Evolutionary conservation across 2,329 filamentous ascomycete genomes (phyloP), one percentile per base, ranked within the genome.

Genomic region (Xylariales sp.): DNA sequence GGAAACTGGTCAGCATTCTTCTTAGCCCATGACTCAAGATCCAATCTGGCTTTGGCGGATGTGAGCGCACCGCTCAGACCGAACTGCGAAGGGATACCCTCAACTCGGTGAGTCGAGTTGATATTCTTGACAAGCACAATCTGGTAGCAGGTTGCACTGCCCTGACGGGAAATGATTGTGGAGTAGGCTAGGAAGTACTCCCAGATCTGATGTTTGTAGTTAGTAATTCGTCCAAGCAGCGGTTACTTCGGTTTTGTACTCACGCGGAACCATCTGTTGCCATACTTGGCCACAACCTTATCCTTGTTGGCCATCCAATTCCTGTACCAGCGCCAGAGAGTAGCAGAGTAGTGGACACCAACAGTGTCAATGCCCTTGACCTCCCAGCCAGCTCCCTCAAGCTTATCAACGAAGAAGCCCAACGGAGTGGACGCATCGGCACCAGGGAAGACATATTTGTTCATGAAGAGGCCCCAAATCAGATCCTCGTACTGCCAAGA

Each of bases 401-500:
- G 78, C 59, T 81, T 81, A 63, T 88, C 81, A 52, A 95, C 73
- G 54, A 93, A 88, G 66, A 83, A 93, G 51, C 88, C 88, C 33
- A 98, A 81, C 36, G 93, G 93, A 41, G 89, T 95, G 29, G 88
- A 95, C 37, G 93, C 93, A 60, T 97, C 93, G 36, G 93, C 93
- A 60, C 93, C 93, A 23, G 90, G 93, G 78, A 97, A 97, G 63
- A 97, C 76, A 67, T 97, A 95, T 73, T 95, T 96, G 83, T 97
- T 97, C 89, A 97, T 95, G 78, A 96, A 97, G 32, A 97, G 77
- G 61, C 93, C 93, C 93, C 93, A 97, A 63, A 91, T 86, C 36
- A 96, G 78, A 68, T 97, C 91, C 74, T 97, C 90, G 59, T 95
- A 97, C 66, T 97, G 93, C 93, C 93, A 97, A 47, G 77, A 73